phyloP scores from a whole-genome alignment of 306 rosid genomes.

The Canavalia gladiata region DNA sequence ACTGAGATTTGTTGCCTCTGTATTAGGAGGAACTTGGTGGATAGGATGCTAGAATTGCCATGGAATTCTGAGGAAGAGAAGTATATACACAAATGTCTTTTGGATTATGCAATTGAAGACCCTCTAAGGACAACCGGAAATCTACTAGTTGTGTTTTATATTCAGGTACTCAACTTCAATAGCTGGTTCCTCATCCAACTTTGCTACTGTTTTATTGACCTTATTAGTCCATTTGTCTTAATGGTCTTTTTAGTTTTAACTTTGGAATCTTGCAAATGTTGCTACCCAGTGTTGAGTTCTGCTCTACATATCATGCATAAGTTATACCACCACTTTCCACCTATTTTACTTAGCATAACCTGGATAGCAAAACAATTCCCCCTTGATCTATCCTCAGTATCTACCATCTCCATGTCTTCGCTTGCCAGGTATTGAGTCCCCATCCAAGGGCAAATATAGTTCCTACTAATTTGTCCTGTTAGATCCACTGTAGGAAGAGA shows the following conservation, averaged over 20 bases:
- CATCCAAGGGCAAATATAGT: not conserved
- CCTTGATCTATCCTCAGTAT: not conserved
- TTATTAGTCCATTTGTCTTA: conserved; percentile 17
- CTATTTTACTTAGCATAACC: not conserved
- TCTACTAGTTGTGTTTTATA: conserved; percentile 89
- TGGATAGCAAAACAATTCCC: conserved; percentile 6
- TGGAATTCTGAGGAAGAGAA: conserved; percentile 97
- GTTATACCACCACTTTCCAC: no score
- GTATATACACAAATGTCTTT: conserved; percentile 80
- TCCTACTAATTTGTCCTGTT: conserved; percentile 13
- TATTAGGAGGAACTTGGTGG: conserved; percentile 89
- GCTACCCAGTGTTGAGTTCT: not conserved
- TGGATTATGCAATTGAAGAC: conserved; percentile 78
- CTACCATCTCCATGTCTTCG: conserved; percentile 9
- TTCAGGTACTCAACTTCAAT: conserved; percentile 71
- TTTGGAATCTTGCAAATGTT: conserved; percentile 22
- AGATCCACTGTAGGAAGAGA: not conserved
- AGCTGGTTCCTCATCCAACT: conserved; percentile 26
- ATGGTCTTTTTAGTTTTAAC: conserved; percentile 26
- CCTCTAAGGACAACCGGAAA: conserved; percentile 80
- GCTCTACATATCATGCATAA: not conserved
- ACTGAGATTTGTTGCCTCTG: conserved; percentile 94
- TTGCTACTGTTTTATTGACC: conserved; percentile 40
- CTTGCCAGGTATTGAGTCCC: not conserved
- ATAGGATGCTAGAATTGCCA: conserved; percentile 90